Percentiles rank a stretch among this genome's conserved stretches.
phyloP scores from a whole-genome alignment of 345 rosid genomes.

The Pelargonium nanum region DNA sequence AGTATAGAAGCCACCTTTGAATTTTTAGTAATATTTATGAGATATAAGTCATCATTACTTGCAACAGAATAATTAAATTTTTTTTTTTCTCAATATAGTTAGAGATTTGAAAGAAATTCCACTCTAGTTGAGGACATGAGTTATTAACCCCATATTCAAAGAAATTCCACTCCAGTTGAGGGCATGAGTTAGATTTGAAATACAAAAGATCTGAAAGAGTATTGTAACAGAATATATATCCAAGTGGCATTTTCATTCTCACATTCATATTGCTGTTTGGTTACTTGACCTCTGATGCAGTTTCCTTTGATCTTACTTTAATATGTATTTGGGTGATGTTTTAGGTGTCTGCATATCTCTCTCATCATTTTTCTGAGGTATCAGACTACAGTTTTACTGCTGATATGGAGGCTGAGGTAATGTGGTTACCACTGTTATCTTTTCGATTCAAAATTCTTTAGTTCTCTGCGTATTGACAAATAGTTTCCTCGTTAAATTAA shows the following conservation, averaged over 20 bases:
- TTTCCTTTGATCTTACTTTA: background rate
- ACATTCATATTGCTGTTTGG: background rate
- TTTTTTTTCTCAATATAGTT: too few relatives aligned
- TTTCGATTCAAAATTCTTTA: constrained; percentile 4
- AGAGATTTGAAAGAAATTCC: too few relatives aligned
- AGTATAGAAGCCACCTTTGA: background rate
- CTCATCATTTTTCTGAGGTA: constrained; percentile 79
- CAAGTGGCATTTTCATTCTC: background rate
- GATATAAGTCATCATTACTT: background rate
- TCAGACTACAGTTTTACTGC: constrained; percentile 95
- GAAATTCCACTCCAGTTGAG: background rate
- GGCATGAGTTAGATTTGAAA: background rate
- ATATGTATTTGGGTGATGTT: constrained; percentile 11
- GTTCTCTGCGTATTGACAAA: background rate
- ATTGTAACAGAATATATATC: too few relatives aligned
- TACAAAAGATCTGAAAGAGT: background rate
- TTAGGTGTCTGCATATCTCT: constrained; percentile 93
- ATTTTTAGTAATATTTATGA: too few relatives aligned
- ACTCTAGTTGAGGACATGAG: too few relatives aligned
- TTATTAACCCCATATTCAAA: background rate
- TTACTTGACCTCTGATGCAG: background rate
- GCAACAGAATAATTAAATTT: background rate
- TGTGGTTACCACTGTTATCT: constrained; percentile 6
- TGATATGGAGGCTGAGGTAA: constrained; percentile 96
- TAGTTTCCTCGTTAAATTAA: background rate